Evolutionary conservation across 768 basidiomycete genomes (phyloP).

Genomic region (Hirschioporus abietinus): DNA sequence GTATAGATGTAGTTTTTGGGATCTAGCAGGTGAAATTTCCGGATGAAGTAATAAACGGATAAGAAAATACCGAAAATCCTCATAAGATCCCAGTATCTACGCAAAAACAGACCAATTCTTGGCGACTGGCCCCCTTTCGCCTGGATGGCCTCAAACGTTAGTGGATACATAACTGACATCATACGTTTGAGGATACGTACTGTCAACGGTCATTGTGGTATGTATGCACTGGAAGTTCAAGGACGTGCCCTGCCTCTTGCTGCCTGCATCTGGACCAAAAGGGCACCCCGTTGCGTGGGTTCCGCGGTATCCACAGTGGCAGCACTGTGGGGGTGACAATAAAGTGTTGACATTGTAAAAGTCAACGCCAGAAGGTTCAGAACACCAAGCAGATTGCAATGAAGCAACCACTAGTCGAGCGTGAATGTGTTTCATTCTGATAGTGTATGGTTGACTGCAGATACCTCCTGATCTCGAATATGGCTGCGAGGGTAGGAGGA

Average conservation of each 20-base stretch:
- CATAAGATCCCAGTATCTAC: no score
- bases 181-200: neutral
- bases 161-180: no score
- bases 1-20: no score
- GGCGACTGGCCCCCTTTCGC: no score
- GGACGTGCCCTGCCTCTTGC: neutral
- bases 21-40: no score
- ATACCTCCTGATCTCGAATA: no score
- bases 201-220: neutral
- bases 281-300: neutral
- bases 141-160: no score
- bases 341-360: neutral
- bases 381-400: neutral
- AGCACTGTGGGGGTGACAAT: neutral
- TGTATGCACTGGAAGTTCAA: neutral
- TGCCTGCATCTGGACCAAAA: neutral
- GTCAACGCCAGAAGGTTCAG: neutral
- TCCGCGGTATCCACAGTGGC: neutral
- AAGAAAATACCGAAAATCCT: no score
- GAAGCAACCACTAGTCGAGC: neutral
- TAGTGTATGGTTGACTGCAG: neutral
- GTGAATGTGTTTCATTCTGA: neutral
- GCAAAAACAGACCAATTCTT: no score
- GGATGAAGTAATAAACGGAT: no score
- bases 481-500: no score